Evolutionary conservation across 2,329 filamentous ascomycete species (phyloP).

Genomic region (Trichophyton equinum): DNA sequence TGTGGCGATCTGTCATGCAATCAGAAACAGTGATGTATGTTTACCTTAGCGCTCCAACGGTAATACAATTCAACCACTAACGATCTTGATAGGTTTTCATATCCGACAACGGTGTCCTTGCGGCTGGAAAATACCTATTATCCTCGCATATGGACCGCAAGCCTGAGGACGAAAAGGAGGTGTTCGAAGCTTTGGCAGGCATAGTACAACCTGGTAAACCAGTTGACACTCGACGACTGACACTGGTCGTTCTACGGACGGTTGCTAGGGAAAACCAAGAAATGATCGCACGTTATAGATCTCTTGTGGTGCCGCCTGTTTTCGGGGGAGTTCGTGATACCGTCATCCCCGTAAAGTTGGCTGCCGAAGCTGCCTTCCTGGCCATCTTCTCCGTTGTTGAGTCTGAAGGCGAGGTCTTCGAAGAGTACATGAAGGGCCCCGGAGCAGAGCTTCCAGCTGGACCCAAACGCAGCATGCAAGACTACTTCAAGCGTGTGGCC

Average conservation of each 20-base stretch:
- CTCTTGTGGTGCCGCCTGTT: slow-evolving; percentile 65
- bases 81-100: slow-evolving; percentile 52
- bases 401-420: slow-evolving; percentile 73
- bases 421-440: slow-evolving; percentile 69
- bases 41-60: slow-evolving; percentile 7
- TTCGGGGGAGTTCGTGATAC: slow-evolving; percentile 83
- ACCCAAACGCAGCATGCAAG: slow-evolving; percentile 78
- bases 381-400: slow-evolving; percentile 83
- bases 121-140: slow-evolving; percentile 81
- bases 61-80: not conserved
- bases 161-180: slow-evolving; percentile 63
- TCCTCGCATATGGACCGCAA: slow-evolving; percentile 44
- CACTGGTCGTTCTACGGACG: slow-evolving; percentile 78
- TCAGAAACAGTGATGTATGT: slow-evolving; percentile 62
- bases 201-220: slow-evolving; percentile 67
- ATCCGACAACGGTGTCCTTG: slow-evolving; percentile 76
- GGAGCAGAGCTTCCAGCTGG: slow-evolving; percentile 54
- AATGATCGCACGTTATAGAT: slow-evolving; percentile 66
- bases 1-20: slow-evolving; percentile 65
- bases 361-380: slow-evolving; percentile 88
- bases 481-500: slow-evolving; percentile 94
- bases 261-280: slow-evolving; percentile 67
- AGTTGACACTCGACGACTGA: slow-evolving; percentile 70
- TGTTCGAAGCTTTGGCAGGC: slow-evolving; percentile 66
- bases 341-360: slow-evolving; percentile 88